Conservation (phyloP, 371 early-diverging fungal genomes). For the Mucor circinelloides region DNA sequence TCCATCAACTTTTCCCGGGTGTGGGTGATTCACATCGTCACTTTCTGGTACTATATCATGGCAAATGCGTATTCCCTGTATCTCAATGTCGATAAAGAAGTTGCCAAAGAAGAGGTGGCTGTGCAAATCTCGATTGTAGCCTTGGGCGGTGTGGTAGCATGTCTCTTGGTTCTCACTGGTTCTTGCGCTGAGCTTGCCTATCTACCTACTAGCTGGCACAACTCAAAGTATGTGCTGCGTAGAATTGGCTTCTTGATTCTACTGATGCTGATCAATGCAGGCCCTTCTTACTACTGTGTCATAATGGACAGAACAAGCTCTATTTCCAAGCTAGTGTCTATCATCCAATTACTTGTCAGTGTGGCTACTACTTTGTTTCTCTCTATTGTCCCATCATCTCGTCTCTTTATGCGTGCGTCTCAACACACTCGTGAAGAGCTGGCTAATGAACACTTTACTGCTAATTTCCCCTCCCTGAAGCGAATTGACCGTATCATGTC, state of each 20-base stretch:
- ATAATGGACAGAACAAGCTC: constrained; percentile 50
- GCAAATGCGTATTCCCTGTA: constrained; percentile 76
- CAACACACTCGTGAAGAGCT: constrained; percentile 46
- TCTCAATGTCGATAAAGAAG: constrained; percentile 41
- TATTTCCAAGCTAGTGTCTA: constrained; percentile 61
- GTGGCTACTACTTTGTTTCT: constrained; percentile 67
- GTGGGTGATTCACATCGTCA: constrained; percentile 85
- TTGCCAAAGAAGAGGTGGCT: constrained; percentile 45
- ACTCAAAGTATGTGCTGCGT: constrained; percentile 59
- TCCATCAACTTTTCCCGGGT: constrained; percentile 86
- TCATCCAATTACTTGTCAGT: constrained; percentile 70
- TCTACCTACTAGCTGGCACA: constrained; percentile 66
- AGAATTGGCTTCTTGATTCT: constrained; percentile 64
- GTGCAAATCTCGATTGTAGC: constrained; percentile 75
- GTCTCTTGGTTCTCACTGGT: constrained; percentile 67
- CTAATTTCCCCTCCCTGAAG: constrained; percentile 78
- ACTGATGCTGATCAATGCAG: constrained; percentile 66
- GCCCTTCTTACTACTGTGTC: constrained; percentile 69
- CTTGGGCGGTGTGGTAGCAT: constrained; percentile 75
- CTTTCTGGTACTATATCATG: constrained; percentile 84
- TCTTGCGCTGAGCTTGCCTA: constrained; percentile 74
- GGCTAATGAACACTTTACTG: constrained; percentile 75
- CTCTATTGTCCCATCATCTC: constrained; percentile 69
- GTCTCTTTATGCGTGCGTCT: constrained; percentile 59
- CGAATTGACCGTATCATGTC: constrained; percentile 78